phyloP scores from a whole-genome alignment of 2,329 filamentous ascomycete genomes.

The Fusarium proliferatum region DNA sequence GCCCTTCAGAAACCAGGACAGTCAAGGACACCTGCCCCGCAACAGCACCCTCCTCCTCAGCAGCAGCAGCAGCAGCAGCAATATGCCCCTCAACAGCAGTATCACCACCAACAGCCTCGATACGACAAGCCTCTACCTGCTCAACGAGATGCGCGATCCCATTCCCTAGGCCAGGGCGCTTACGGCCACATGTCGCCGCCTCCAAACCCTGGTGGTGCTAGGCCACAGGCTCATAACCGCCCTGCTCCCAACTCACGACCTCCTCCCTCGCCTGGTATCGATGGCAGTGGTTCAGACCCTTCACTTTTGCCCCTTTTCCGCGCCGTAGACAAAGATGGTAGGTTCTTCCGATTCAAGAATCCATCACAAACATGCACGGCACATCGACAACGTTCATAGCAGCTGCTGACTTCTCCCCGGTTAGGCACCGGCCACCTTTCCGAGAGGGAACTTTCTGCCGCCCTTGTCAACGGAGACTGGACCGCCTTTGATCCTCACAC shows the following conservation, averaged over 20 bases:
- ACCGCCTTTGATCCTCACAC: constrained; percentile 93
- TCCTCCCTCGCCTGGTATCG: constrained; percentile 71
- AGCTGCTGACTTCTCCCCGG: constrained; percentile 12
- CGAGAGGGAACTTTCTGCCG: constrained; percentile 86
- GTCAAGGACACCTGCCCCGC: constrained; percentile 43
- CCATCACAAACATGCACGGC: not conserved
- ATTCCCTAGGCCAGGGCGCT: constrained; percentile 43
- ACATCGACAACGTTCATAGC: not conserved
- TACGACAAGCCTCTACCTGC: constrained; percentile 63
- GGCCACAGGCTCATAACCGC: constrained; percentile 59
- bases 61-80: constrained; percentile 35
- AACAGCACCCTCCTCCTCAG: constrained; percentile 48
- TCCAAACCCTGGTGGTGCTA: constrained; percentile 56
- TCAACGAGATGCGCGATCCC: constrained; percentile 43
- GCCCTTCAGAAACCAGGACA: constrained; percentile 52
- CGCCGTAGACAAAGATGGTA: constrained; percentile 88
- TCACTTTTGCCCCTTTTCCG: constrained; percentile 86
- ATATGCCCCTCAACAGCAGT: constrained; percentile 24
- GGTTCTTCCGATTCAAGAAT: constrained; percentile 39
- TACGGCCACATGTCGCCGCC: constrained; percentile 64
- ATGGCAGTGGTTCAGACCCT: constrained; percentile 57
- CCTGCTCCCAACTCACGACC: constrained; percentile 69
- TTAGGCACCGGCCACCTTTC: constrained; percentile 82
- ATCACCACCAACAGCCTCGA: constrained; percentile 48
- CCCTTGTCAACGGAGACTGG: constrained; percentile 96